Evolutionary conservation across 495 filamentous ascomycete genomes (phyloP).

Genomic region (Talaromyces liani): DNA sequence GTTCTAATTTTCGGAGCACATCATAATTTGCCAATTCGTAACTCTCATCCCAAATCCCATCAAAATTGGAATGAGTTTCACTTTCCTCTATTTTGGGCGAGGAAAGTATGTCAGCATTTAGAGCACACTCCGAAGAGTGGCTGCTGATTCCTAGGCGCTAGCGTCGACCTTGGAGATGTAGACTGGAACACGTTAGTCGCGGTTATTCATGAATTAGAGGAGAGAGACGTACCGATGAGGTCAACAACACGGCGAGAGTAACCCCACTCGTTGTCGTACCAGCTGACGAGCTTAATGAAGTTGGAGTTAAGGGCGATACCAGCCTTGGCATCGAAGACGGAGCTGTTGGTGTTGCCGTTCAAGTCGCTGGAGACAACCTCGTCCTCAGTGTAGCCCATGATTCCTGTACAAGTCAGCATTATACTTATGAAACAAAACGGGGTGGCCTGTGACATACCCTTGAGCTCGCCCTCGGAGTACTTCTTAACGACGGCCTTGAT

Average conservation of each 20-base stretch:
- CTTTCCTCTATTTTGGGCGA: not conserved
- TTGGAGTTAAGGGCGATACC: conserved; percentile 96
- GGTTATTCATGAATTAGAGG: not conserved
- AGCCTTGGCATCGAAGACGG: conserved; percentile 99
- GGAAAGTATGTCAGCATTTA: not conserved
- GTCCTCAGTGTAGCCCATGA: conserved; percentile 94
- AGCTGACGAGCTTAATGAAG: conserved; percentile 94
- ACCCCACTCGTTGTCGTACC: conserved; percentile 97
- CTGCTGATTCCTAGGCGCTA: conserved; percentile 33
- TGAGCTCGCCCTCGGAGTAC: conserved; percentile 73
- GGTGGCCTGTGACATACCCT: conserved; percentile 33
- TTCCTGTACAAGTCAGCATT: conserved; percentile 49
- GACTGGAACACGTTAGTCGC: conserved; percentile 30
- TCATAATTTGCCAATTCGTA: conserved; percentile 1
- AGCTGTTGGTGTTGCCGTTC: conserved; percentile 84
- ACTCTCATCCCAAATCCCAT: not conserved
- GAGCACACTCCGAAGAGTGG: conserved; percentile 8
- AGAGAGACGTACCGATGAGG: conserved; percentile 55
- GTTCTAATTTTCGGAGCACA: conserved; percentile 2
- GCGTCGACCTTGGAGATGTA: conserved; percentile 86
- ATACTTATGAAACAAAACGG: not conserved
- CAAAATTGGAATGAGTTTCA: not conserved
- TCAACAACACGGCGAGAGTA: conserved; percentile 99
- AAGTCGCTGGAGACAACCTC: conserved; percentile 90
- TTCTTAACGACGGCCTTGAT: conserved; percentile 92